Conservation (phyloP, 441 rosid genomes). For the Populus tomentosa region DNA sequence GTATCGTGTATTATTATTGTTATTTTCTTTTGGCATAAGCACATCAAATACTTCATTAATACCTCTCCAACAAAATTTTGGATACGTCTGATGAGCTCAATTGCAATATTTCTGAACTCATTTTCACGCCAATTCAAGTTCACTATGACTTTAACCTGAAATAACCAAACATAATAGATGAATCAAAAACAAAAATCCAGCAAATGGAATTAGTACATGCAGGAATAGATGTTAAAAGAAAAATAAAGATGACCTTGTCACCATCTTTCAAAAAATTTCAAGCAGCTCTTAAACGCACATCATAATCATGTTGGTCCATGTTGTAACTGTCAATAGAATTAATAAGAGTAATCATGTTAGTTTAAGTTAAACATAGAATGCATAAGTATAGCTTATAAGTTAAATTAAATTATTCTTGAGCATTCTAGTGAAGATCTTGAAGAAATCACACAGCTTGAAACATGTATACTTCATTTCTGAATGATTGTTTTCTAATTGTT, state of each 20-base stretch:
- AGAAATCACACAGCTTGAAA: neutral
- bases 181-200: neutral
- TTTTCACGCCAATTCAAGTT: conserved; percentile 91
- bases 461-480: neutral
- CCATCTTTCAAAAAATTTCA: conserved; percentile 81
- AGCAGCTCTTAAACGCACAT: conserved; percentile 79
- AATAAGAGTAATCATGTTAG: neutral
- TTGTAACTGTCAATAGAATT: conserved; percentile 55
- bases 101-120: conserved; percentile 85
- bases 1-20: neutral
- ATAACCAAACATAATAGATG: conserved; percentile 15
- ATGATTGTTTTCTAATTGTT: neutral
- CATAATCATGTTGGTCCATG: conserved; percentile 89
- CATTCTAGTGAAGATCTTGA: neutral
- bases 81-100: conserved; percentile 76
- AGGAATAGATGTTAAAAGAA: neutral
- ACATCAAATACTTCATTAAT: conserved; percentile 8
- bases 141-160: conserved; percentile 89
- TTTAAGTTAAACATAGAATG: neutral
- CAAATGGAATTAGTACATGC: neutral
- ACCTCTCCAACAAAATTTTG: conserved; percentile 91
- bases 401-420: neutral
- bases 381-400: neutral
- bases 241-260: conserved; percentile 62
- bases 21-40: neutral